These are phyloP conservation scores for Leishmania amazonensis DNA, from an alignment of 208 protist genomes.

Conservation along the genomic window DNA sequence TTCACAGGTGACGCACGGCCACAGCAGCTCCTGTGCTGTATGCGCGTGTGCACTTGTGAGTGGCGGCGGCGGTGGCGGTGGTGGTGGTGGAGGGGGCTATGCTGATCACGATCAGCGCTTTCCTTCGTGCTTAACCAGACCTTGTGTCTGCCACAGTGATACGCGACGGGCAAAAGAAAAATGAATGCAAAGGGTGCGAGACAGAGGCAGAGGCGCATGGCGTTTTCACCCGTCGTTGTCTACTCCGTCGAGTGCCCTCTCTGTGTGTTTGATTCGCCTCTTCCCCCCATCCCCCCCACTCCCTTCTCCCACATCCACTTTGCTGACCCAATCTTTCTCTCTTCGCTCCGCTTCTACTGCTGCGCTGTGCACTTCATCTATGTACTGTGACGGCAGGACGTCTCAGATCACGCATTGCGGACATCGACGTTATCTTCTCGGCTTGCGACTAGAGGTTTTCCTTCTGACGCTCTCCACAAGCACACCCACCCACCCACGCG, in stretches of 20 bases:
- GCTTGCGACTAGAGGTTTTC: background rate
- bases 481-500: background rate
- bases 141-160: background rate
- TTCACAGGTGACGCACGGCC: background rate
- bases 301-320: no score
- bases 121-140: background rate
- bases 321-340: background rate
- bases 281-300: background rate
- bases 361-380: background rate
- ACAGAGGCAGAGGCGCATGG: no score
- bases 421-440: no score
- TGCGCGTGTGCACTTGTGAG: background rate
- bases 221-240: background rate
- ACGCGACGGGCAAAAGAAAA: no score
- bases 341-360: background rate
- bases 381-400: background rate
- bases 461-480: background rate
- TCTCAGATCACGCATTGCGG: background rate
- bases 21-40: background rate
- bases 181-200: no score
- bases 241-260: background rate
- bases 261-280: background rate
- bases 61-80: no score
- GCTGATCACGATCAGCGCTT: background rate
- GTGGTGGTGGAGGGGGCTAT: background rate